A percentile compares a stretch with the other conserved stretches of the same genome.
These are phyloP conservation scores for Dioscorea cayenensis DNA, from an alignment of 116 monocot genomes.

Conservation along the genomic window DNA sequence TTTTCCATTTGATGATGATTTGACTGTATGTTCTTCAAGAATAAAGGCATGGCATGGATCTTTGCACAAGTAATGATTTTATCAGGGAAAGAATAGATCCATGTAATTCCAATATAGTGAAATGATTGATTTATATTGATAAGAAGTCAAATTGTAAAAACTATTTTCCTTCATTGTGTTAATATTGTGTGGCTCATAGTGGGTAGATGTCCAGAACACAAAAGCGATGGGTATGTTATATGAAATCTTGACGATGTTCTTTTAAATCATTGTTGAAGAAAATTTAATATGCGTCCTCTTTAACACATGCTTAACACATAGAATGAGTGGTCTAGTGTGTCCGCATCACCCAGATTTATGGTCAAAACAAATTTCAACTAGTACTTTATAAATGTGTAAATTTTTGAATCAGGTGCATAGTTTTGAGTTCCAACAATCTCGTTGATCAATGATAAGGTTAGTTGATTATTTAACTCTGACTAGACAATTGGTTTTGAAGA, in stretches of 20 bases:
- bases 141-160: background rate
- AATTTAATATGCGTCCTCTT: no score
- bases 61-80: background rate
- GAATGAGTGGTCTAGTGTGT: no score
- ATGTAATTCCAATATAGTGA: background rate
- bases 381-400: no score
- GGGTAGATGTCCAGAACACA: no score
- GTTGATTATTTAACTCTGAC: constrained; percentile 26
- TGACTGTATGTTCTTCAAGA: background rate
- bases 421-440: constrained; percentile 7
- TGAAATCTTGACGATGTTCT: no score
- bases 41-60: background rate
- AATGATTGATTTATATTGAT: background rate
- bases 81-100: background rate
- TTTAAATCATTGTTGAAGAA: no score
- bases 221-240: no score
- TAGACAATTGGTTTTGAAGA: constrained; percentile 12
- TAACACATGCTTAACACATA: no score
- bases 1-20: background rate
- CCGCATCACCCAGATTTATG: no score
- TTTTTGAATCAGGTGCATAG: constrained; percentile 9
- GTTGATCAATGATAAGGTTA: background rate
- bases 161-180: background rate
- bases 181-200: background rate
- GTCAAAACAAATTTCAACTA: no score